Base-by-base conservation (phyloP, 2,329 filamentous ascomycete species). In the Dendryphion nanum region DNA sequence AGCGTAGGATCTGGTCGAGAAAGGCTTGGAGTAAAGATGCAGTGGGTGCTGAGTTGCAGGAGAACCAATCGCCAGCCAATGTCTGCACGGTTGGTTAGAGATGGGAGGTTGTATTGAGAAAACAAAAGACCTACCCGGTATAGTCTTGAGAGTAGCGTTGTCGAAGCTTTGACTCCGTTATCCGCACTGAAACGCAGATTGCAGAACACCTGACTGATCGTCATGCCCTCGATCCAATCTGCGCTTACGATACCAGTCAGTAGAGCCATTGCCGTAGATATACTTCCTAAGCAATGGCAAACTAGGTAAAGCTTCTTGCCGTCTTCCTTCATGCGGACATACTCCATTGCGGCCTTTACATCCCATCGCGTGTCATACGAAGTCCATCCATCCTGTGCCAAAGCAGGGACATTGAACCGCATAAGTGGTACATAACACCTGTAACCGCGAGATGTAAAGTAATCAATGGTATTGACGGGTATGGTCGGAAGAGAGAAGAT, bases 401-500 rank as follows among this genome's bases (percentile, higher is more conserved):
- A 63, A 59, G 72, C 71, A 13, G 76, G 56, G 46, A 72, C 69
- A 19, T 78, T 77, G 47, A 82, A 81, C 19, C 81, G 76, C 50
- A 77, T 76, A 1, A 81, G 77, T 0, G 72, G 62, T 3, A 81
- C 63, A 48, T 77, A 83, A 14, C 81, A 76, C 4, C 76, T 72
- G 61, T 83, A 82, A 6, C 81, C 81, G 1, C 73, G 75, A 1
- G 73, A 66, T 3, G 72, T 77, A 55, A 84, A 78, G 62, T 82
- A 82, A 53, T 83, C 79, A 44, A 84, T 72, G 1, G 78, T 72
- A 55, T 84, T 83, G 45, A 73, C 75, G n/a, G 72, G 70, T 38
- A 84, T 81, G 2, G 80, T 83, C 2, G 80, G 79, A 18, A 82
- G 67, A 0, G 80, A 73, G 45, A 71, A 84, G 37, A 83, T 81